Conservation (phyloP, 2,329 filamentous ascomycete genomes). For the Colletotrichum acutatum region DNA sequence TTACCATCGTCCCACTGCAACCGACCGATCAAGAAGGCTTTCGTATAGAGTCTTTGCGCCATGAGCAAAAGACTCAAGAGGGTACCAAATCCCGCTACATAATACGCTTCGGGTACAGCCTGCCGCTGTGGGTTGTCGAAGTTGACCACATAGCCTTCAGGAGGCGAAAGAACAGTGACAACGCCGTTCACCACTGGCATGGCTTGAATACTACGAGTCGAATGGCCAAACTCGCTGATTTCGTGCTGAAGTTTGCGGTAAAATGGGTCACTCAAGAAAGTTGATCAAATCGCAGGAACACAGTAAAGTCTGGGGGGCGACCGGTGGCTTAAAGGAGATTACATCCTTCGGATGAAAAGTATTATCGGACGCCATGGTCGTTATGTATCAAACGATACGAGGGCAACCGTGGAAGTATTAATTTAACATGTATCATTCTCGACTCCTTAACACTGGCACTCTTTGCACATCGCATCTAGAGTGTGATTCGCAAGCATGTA, state of each 20-base stretch:
- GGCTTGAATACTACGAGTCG: neutral
- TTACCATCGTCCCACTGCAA: constrained; percentile 36
- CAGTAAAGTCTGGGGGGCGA: neutral
- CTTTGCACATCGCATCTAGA: neutral
- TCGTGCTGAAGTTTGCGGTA: neutral
- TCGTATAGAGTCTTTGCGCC: constrained; percentile 43
- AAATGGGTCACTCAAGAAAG: neutral
- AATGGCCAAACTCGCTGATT: too few relatives aligned
- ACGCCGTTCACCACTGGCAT: constrained; percentile 41
- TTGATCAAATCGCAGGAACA: neutral
- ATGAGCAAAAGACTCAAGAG: constrained; percentile 43
- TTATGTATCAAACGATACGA: neutral
- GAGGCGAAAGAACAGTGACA: constrained; percentile 40
- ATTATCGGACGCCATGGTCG: neutral
- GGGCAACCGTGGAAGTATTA: neutral
- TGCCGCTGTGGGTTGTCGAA: constrained; percentile 45
- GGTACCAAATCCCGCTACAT: constrained; percentile 39
- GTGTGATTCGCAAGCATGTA: neutral
- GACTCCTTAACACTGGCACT: neutral
- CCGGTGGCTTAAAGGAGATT: neutral
- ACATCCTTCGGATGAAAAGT: neutral
- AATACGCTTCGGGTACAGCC: constrained; percentile 38
- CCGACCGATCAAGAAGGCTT: constrained; percentile 28
- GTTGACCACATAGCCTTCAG: constrained; percentile 46
- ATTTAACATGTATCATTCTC: too few relatives aligned